phyloP scores from a whole-genome alignment of 768 basidiomycete genomes.

The Suillus weaverae region DNA sequence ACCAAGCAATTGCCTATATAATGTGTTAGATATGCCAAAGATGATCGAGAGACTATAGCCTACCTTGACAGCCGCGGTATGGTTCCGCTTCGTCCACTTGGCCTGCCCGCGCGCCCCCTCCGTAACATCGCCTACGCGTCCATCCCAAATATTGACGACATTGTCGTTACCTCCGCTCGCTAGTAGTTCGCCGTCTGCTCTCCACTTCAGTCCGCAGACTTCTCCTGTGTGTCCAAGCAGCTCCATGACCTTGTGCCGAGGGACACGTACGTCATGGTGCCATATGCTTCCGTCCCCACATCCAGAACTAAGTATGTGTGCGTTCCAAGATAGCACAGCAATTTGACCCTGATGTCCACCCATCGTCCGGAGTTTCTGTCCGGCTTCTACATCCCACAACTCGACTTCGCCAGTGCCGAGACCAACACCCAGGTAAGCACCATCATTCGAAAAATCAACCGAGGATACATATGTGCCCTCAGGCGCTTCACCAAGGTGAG shows the following conservation, averaged over 20 bases:
- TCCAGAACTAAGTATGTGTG: slow-evolving; percentile 83
- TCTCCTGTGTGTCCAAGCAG: slow-evolving; percentile 89
- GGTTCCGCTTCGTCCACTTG: slow-evolving; percentile 90
- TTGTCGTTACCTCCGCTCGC: slow-evolving; percentile 98
- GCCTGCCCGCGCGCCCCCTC: slow-evolving; percentile 53
- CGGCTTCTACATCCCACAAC: slow-evolving; percentile 88
- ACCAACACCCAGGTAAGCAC: slow-evolving; percentile 80
- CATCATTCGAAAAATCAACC: slow-evolving; percentile 79
- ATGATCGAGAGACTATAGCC: not conserved
- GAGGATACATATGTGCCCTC: slow-evolving; percentile 75
- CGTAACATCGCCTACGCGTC: slow-evolving; percentile 59
- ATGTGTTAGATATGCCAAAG: not conserved
- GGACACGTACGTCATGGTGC: slow-evolving; percentile 92
- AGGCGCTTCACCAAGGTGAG: slow-evolving; percentile 70
- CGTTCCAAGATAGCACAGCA: slow-evolving; percentile 83
- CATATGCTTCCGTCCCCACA: slow-evolving; percentile 94
- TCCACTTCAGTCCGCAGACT: slow-evolving; percentile 91
- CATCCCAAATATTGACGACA: slow-evolving; percentile 98
- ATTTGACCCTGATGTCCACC: slow-evolving; percentile 80
- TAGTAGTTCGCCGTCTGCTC: slow-evolving; percentile 82
- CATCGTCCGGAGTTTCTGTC: slow-evolving; percentile 89
- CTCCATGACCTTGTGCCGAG: slow-evolving; percentile 87
- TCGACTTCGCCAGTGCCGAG: slow-evolving; percentile 83
- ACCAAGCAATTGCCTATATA: slow-evolving; percentile 90
- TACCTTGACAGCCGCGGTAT: slow-evolving; percentile 84